Percentiles rank a stretch among this genome's conserved stretches.
Evolutionary conservation across 1,284 basidiomycete genomes (phyloP).

Genomic region (Stereum hirsutum): DNA sequence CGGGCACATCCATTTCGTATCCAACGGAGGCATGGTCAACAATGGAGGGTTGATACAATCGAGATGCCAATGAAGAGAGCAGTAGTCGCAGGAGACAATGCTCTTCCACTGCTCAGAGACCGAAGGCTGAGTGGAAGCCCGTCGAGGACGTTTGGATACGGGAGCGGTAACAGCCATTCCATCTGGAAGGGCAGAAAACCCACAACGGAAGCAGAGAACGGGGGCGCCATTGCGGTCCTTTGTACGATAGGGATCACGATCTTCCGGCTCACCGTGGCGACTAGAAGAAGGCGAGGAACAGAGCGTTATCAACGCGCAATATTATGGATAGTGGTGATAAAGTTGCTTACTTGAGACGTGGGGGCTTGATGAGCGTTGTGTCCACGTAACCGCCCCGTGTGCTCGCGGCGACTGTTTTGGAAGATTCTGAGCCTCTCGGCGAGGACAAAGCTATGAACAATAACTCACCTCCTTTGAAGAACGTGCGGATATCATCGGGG

Average conservation of each 20-base stretch:
- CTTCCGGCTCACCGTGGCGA: slow-evolving; percentile 83
- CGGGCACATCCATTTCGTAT: slow-evolving; percentile 98
- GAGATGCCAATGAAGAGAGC: slow-evolving; percentile 92
- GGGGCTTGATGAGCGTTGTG: slow-evolving; percentile 67
- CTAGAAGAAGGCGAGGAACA: slow-evolving; percentile 36
- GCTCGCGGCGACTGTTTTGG: slow-evolving; percentile 55
- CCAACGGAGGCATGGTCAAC: slow-evolving; percentile 75
- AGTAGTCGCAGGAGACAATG: slow-evolving; percentile 95
- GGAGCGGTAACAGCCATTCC: slow-evolving; percentile 38
- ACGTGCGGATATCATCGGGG: slow-evolving; percentile 80
- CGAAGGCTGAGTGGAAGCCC: slow-evolving; percentile 20
- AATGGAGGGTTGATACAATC: slow-evolving; percentile 94
- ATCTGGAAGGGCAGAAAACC: slow-evolving; percentile 63
- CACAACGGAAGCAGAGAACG: slow-evolving; percentile 86
- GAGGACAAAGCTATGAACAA: slow-evolving; percentile 5
- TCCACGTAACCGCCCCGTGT: slow-evolving; percentile 73
- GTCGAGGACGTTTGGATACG: slow-evolving; percentile 43
- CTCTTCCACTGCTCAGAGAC: slow-evolving; percentile 47
- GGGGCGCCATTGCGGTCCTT: slow-evolving; percentile 79
- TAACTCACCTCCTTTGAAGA: slow-evolving; percentile 76
- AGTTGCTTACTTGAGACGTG: slow-evolving; percentile 69
- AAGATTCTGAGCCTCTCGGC: slow-evolving; percentile 6
- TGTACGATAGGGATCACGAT: slow-evolving; percentile 83
- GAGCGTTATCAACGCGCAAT: too few relatives aligned
- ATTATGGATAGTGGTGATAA: too few relatives aligned